Percentiles rank a stretch among this genome's conserved stretches.
These are phyloP conservation scores for Durio zibethinus DNA, from an alignment of 345 rosid species.

Conservation along the genomic window DNA sequence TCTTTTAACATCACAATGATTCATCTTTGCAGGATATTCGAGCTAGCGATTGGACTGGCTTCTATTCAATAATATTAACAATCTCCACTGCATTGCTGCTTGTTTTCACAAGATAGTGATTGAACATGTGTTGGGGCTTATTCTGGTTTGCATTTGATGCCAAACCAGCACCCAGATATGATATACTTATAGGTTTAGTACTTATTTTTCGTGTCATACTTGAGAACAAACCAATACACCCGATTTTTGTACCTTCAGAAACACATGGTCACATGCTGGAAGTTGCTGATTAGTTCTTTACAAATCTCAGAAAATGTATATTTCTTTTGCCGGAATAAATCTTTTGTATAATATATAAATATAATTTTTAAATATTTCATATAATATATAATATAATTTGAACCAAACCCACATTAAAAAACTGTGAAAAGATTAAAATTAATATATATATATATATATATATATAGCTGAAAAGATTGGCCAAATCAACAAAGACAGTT, in stretches of 20 bases:
- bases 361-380: too few species aligned
- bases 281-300: constrained; percentile 27
- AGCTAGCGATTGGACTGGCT: constrained; percentile 22
- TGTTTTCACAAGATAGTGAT: constrained; percentile 36
- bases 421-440: too few species aligned
- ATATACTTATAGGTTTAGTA: constrained; percentile 9
- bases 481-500: too few species aligned
- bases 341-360: too few species aligned
- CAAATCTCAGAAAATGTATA: constrained; percentile 23
- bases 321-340: background rate
- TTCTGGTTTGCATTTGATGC: constrained; percentile 1
- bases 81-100: constrained; percentile 32
- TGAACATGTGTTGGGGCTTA: constrained; percentile 12
- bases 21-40: constrained; percentile 41
- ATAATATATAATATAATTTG: too few species aligned
- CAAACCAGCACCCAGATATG: constrained; percentile 2
- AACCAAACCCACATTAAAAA: too few species aligned
- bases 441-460: too few species aligned
- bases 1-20: background rate
- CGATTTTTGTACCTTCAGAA: constrained; percentile 16
- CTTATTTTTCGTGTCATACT: constrained; percentile 15
- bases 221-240: constrained; percentile 10
- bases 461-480: too few species aligned
- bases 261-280: constrained; percentile 2
- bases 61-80: constrained; percentile 24